A percentile compares a stretch with the other conserved stretches of the same genome.
phyloP scores from a whole-genome alignment of 2,329 filamentous ascomycete genomes.

The Sporothrix humicola region DNA sequence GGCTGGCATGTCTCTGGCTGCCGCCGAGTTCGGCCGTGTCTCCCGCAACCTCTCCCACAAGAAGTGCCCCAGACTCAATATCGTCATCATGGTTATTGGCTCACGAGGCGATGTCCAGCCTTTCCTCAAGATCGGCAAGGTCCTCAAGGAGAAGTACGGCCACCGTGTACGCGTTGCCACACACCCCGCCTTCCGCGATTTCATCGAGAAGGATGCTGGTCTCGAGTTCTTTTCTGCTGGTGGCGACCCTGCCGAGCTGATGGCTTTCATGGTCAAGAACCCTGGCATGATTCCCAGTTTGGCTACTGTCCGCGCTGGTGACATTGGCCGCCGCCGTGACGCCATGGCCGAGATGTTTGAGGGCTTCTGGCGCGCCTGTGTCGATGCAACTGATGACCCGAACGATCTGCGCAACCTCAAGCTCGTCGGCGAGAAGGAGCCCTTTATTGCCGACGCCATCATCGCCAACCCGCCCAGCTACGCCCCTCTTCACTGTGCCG shows the following conservation, averaged over 20 bases:
- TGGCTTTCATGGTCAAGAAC: conserved; percentile 90
- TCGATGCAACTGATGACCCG: conserved; percentile 74
- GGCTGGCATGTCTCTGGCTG: conserved; percentile 27
- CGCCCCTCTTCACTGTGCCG: conserved; percentile 79
- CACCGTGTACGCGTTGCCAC: conserved; percentile 80
- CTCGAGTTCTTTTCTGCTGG: conserved; percentile 83
- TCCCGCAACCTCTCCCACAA: conserved; percentile 39
- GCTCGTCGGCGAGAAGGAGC: conserved; percentile 66
- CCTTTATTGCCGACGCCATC: conserved; percentile 77
- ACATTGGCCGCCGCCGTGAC: conserved; percentile 69
- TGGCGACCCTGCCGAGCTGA: conserved; percentile 78
- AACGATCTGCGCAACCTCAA: conserved; percentile 64
- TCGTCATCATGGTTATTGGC: conserved; percentile 84
- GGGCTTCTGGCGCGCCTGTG: conserved; percentile 80
- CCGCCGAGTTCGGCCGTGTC: conserved; percentile 38
- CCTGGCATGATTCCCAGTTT: conserved; percentile 76
- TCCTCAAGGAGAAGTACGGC: conserved; percentile 71
- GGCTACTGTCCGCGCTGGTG: conserved; percentile 73
- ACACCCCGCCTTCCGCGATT: conserved; percentile 76
- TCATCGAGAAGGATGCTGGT: conserved; percentile 72
- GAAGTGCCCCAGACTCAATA: conserved; percentile 66
- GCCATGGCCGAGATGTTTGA: conserved; percentile 83
- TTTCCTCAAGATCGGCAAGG: conserved; percentile 75
- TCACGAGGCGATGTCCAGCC: conserved; percentile 81
- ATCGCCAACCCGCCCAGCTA: conserved; percentile 84